Conservation (phyloP, 768 basidiomycete species). For the Inosperma sp. region DNA sequence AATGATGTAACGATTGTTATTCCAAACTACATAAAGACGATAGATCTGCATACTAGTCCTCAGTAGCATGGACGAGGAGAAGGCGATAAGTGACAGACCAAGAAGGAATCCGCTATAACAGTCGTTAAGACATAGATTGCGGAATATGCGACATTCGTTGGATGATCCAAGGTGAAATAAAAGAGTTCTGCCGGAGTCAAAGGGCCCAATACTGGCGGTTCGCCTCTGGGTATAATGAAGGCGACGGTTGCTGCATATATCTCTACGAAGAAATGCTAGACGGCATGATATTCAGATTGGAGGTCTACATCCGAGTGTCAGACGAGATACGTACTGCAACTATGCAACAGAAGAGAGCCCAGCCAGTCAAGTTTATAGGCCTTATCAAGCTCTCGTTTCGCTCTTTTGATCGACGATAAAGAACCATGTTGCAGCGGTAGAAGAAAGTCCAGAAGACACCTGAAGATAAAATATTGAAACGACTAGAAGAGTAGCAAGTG, state of each 20-base stretch:
- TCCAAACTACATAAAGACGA: constrained; percentile 1
- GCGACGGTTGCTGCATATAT: not conserved
- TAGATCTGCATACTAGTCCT: not conserved
- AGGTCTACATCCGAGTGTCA: not conserved
- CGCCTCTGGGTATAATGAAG: not conserved
- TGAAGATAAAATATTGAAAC: not conserved
- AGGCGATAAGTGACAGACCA: not conserved
- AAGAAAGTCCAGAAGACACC: not conserved
- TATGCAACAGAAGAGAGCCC: not conserved
- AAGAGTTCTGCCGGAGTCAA: not conserved
- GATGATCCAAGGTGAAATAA: not conserved
- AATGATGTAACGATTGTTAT: not conserved
- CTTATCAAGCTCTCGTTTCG: not conserved
- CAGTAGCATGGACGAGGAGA: not conserved
- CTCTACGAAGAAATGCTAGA: not conserved
- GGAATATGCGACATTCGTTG: not conserved
- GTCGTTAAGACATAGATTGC: not conserved
- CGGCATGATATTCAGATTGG: not conserved
- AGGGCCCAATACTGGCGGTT: not conserved
- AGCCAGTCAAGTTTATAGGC: not conserved
- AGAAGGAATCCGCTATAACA: not conserved
- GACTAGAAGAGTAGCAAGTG: not conserved
- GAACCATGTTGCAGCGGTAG: not conserved
- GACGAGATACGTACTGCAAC: not conserved
- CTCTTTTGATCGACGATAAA: not conserved